phyloP scores from a whole-genome alignment of 441 rosid species.

The Biscutella laevigata region DNA sequence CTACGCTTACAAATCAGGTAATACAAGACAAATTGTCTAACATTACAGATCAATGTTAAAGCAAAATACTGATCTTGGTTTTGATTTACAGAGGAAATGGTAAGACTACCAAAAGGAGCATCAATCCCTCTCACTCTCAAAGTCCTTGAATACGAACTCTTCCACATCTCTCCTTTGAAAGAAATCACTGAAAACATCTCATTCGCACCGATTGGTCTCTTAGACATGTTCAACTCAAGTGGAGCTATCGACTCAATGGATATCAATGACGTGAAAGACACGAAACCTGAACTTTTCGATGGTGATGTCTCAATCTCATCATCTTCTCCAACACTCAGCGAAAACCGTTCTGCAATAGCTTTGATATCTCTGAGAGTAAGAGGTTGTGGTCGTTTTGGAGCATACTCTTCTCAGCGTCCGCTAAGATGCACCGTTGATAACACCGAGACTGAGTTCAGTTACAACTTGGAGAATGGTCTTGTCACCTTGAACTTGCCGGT shows the following conservation, averaged over 20 bases:
- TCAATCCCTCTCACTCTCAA: slow-evolving; percentile 68
- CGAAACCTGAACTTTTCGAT: slow-evolving; percentile 36
- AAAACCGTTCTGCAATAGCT: slow-evolving; percentile 35
- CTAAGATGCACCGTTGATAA: slow-evolving; percentile 44
- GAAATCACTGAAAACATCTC: slow-evolving; percentile 50
- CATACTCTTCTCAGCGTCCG: slow-evolving; percentile 64
- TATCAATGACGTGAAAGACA: slow-evolving; percentile 24
- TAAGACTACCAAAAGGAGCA: slow-evolving; percentile 58
- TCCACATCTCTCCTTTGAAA: slow-evolving; percentile 79
- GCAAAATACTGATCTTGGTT: background rate
- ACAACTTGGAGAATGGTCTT: slow-evolving; percentile 49
- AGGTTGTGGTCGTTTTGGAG: slow-evolving; percentile 78
- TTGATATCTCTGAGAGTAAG: slow-evolving; percentile 44
- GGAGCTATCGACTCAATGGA: slow-evolving; percentile 62
- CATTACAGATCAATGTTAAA: background rate
- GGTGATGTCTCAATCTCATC: slow-evolving; percentile 51
- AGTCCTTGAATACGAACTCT: slow-evolving; percentile 78
- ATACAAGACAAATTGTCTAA: background rate
- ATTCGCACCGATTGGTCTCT: slow-evolving; percentile 75
- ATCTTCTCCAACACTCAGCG: slow-evolving; percentile 27
- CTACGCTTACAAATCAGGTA: slow-evolving; percentile 68
- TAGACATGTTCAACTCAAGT: slow-evolving; percentile 77
- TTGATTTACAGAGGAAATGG: slow-evolving; percentile 50
- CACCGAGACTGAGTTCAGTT: slow-evolving; percentile 39
- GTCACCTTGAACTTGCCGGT: slow-evolving; percentile 47